phyloP scores from a whole-genome alignment of 148 eudicot species.

The Spergularia marina region DNA sequence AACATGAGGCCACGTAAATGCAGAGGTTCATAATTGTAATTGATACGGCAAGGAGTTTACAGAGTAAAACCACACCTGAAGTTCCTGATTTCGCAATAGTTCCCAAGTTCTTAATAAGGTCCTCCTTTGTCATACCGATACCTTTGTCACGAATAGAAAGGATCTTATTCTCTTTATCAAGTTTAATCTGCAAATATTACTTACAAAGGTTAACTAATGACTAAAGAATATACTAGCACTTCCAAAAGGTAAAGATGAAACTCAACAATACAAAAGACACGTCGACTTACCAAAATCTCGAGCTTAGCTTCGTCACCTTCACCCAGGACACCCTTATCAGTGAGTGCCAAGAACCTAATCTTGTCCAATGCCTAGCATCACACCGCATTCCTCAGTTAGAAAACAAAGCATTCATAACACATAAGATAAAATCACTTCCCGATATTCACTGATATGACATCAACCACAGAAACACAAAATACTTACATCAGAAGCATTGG shows the following conservation, averaged over 20 bases:
- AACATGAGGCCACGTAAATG: neutral
- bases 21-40: neutral
- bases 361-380: constrained; percentile 82
- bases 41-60: neutral
- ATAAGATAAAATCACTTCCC: too few relatives aligned
- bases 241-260: too few relatives aligned
- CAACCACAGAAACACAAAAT: neutral
- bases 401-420: neutral
- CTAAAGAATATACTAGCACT: neutral
- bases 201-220: neutral
- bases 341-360: constrained; percentile 87
- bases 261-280: neutral
- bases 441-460: neutral
- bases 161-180: constrained; percentile 88
- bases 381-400: constrained; percentile 5
- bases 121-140: constrained; percentile 98
- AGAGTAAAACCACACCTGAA: constrained; percentile 50
- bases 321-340: constrained; percentile 89
- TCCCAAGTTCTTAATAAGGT: constrained; percentile 92
- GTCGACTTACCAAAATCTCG: constrained; percentile 71
- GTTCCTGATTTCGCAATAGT: constrained; percentile 99
- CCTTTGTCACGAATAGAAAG: constrained; percentile 92
- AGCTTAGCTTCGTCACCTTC: constrained; percentile 86
- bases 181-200: constrained; percentile 60
- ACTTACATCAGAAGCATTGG: constrained; percentile 99